Percentiles rank a stretch among this genome's conserved stretches.
Conservation (phyloP, 2,329 filamentous ascomycete species). For the Epichloe amarillans region DNA sequence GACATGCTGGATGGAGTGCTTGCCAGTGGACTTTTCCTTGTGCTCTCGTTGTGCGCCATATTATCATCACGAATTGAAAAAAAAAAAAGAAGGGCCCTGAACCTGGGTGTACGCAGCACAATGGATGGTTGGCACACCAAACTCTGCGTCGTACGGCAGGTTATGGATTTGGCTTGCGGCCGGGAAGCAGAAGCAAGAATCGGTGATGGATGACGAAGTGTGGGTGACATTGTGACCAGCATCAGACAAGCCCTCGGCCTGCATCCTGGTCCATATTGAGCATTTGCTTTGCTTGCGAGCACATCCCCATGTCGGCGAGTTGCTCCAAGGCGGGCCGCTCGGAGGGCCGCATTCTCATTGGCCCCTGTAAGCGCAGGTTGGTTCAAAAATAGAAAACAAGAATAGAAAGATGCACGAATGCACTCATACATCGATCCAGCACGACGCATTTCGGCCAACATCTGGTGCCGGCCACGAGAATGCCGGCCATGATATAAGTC, state of each 20-base stretch:
- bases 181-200: neutral
- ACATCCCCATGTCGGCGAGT: no score
- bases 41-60: no score
- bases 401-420: conserved; percentile 22
- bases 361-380: conserved; percentile 32
- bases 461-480: conserved; percentile 22
- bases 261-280: no score
- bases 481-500: conserved; percentile 45
- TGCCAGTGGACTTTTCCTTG: no score
- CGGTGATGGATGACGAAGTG: neutral
- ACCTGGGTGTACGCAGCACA: neutral
- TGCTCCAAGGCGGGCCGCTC: neutral
- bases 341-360: conserved; percentile 16
- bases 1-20: no score
- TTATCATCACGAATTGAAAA: no score
- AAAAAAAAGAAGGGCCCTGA: no score
- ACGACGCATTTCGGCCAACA: conserved; percentile 12
- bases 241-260: neutral
- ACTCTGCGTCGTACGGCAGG: no score
- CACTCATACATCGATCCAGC: neutral
- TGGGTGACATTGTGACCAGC: conserved; percentile 5
- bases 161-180: neutral
- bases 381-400: conserved; percentile 30
- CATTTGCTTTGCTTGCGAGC: no score
- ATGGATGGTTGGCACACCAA: neutral